Conservation (phyloP, 306 rosid species). For the Begonia peltatifolia region DNA sequence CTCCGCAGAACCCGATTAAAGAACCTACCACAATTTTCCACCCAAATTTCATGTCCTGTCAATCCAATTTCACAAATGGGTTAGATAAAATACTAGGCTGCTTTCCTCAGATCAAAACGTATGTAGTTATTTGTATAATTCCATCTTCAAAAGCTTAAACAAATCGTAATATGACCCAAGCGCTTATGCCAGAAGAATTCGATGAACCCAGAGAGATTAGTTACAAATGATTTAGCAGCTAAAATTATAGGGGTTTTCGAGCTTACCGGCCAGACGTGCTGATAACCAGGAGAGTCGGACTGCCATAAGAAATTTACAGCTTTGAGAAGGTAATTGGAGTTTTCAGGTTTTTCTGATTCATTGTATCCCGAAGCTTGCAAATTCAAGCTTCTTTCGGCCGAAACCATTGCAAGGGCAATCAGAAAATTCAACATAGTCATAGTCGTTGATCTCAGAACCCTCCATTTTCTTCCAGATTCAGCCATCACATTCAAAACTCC, state of each 20-base stretch:
- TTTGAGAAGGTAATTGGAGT: conserved; percentile 18
- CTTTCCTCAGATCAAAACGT: no score
- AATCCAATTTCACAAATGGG: not conserved
- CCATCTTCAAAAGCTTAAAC: no score
- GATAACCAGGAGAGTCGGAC: conserved; percentile 35
- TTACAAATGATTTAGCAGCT: not conserved
- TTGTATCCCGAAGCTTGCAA: conserved; percentile 19
- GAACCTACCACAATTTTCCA: conserved; percentile 56
- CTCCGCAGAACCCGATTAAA: conserved; percentile 67
- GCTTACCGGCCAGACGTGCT: conserved; percentile 79
- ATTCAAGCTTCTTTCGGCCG: conserved; percentile 45
- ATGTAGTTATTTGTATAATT: no score
- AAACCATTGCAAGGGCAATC: conserved; percentile 26
- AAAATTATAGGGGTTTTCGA: not conserved
- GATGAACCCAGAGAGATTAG: not conserved
- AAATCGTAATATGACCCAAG: no score
- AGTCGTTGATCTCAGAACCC: no score
- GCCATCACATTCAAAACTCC: no score
- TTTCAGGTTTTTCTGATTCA: conserved; percentile 12
- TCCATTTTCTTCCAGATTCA: no score
- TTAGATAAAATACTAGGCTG: no score
- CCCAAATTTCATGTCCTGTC: conserved; percentile 68
- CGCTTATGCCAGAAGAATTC: no score
- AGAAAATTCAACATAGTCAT: conserved; percentile 5
- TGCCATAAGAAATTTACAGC: conserved; percentile 71